Conservation (phyloP, 177 flowering plant genomes). For the Vitis hybrid region DNA sequence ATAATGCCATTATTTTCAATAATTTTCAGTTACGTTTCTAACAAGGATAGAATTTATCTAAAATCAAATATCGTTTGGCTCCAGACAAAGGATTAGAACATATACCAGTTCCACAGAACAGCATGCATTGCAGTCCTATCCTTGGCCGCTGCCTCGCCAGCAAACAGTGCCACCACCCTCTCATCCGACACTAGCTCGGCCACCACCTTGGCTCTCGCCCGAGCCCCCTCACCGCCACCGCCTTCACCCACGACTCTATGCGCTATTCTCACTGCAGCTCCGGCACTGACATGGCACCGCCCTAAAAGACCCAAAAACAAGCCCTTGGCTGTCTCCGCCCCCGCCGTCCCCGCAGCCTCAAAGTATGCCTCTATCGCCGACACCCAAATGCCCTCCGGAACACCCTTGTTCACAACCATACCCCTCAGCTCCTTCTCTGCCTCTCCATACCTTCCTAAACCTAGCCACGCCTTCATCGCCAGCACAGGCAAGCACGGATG, state of each 20-base stretch:
- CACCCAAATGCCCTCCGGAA: constrained; percentile 86
- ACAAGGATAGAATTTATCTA: too few relatives aligned
- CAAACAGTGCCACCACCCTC: constrained; percentile 70
- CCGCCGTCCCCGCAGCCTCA: constrained; percentile 70
- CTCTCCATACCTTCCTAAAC: constrained; percentile 65
- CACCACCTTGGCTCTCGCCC: constrained; percentile 61
- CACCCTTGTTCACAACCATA: constrained; percentile 67
- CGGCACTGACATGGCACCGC: constrained; percentile 79
- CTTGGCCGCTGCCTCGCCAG: constrained; percentile 47
- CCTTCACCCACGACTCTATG: constrained; percentile 49
- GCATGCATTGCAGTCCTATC: constrained; percentile 85
- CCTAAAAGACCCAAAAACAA: constrained; percentile 77
- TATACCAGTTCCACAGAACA: constrained; percentile 91
- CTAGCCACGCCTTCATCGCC: constrained; percentile 97
- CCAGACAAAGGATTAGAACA: constrained; percentile 1
- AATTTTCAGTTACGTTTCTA: too few relatives aligned
- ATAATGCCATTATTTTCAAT: too few relatives aligned
- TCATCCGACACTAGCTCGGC: constrained; percentile 81
- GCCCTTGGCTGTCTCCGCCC: constrained; percentile 72
- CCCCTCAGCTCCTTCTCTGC: constrained; percentile 93
- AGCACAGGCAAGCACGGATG: constrained; percentile 83
- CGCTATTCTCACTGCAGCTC: constrained; percentile 68
- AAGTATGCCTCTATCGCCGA: constrained; percentile 85
- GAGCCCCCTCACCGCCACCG: constrained; percentile 36
- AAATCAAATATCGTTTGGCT: too few relatives aligned